A percentile compares a stretch with the other conserved stretches of the same genome.
Evolutionary conservation across 495 filamentous ascomycete species (phyloP).

Genomic region (Penicillium silybi): DNA sequence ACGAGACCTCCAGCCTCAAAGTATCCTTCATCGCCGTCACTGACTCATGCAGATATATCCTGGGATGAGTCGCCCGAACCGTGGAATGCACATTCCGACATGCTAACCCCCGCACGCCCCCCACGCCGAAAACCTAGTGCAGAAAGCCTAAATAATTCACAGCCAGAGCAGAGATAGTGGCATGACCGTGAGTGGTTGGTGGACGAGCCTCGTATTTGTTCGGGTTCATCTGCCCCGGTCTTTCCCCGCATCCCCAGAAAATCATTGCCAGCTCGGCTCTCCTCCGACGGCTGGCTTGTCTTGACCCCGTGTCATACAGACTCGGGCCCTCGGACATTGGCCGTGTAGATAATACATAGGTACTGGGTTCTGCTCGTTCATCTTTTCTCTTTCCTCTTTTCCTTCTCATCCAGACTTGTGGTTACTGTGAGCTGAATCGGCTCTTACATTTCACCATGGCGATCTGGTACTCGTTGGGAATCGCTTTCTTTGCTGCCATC

Average conservation of each 20-base stretch:
- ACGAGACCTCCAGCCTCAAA: neutral
- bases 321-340: conserved; percentile 22
- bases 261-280: conserved; percentile 24
- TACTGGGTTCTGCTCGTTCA: neutral
- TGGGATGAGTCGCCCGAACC: neutral
- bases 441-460: conserved; percentile 27
- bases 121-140: conserved; percentile 1
- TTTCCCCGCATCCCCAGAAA: conserved; percentile 17
- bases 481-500: conserved; percentile 53
- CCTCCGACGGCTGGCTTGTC: conserved; percentile 24
- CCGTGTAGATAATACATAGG: conserved; percentile 3
- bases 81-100: neutral
- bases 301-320: conserved; percentile 7
- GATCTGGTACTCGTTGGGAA: conserved; percentile 42
- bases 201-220: conserved; percentile 1
- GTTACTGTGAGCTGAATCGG: neutral
- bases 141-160: neutral
- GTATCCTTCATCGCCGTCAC: neutral
- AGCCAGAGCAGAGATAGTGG: neutral
- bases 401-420: neutral
- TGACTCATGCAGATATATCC: neutral
- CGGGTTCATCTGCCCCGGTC: neutral
- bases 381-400: neutral
- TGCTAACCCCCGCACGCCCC: conserved; percentile 15
- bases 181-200: neutral